These are phyloP conservation scores for Myriosclerotinia scirpicola DNA, from an alignment of 2,329 filamentous ascomycete species.

Conservation along the genomic window DNA sequence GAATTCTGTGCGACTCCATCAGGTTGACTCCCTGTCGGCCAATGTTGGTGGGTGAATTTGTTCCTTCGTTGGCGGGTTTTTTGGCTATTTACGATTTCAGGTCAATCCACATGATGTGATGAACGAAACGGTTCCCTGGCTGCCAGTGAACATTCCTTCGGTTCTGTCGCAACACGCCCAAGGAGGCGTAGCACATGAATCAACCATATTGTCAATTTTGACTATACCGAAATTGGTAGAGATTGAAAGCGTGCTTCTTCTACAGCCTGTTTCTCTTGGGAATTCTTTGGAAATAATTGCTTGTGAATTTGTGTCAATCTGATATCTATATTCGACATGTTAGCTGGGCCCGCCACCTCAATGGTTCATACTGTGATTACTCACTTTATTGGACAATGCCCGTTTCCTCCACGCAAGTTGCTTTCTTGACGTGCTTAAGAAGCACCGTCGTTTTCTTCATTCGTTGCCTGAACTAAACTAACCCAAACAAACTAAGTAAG, in stretches of 20 bases:
- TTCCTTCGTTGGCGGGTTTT: background rate
- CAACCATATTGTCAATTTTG: background rate
- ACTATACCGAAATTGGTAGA: background rate
- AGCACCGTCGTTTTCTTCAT: slow-evolving; percentile 23
- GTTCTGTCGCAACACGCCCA: background rate
- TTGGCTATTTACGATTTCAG: background rate
- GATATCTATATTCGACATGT: slow-evolving; percentile 6
- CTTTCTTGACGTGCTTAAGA: slow-evolving; percentile 30
- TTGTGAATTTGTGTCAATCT: slow-evolving; percentile 3
- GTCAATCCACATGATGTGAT: background rate
- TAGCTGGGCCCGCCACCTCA: background rate
- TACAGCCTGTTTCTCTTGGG: background rate
- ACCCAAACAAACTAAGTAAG: slow-evolving; percentile 31
- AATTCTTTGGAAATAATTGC: background rate
- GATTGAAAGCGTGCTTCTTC: background rate
- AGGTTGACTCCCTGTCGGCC: background rate
- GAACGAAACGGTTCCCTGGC: too few relatives aligned
- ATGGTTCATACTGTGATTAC: background rate
- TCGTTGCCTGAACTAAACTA: background rate
- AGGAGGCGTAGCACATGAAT: background rate
- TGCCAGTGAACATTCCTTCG: background rate
- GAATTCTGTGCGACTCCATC: background rate
- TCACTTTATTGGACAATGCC: slow-evolving; percentile 36
- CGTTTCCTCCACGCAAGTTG: slow-evolving; percentile 38
- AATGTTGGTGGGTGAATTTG: background rate